Percentiles rank a stretch among this genome's conserved stretches.
Conservation (phyloP, 2,329 filamentous ascomycete genomes). For the Trichoderma afroharzianum region DNA sequence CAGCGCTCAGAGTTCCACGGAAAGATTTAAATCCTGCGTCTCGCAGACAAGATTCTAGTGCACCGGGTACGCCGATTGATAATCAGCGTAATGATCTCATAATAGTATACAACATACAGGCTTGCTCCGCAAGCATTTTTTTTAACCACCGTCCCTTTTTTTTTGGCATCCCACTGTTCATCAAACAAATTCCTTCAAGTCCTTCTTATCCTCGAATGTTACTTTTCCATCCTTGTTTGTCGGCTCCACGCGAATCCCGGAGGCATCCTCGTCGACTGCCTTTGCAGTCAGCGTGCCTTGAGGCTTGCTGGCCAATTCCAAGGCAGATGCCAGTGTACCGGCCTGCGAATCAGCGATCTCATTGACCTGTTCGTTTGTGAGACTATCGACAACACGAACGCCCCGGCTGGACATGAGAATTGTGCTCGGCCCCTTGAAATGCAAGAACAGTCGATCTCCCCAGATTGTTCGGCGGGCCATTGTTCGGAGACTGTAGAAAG, state of each 20-base stretch:
- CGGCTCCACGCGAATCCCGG: constrained; percentile 53
- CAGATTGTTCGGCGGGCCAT: constrained; percentile 79
- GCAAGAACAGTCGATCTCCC: constrained; percentile 89
- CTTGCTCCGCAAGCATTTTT: constrained; percentile 1
- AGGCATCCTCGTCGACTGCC: constrained; percentile 29
- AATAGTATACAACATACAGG: constrained; percentile 12
- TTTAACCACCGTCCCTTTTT: neutral
- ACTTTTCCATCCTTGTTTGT: constrained; percentile 62
- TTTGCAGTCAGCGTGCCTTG: constrained; percentile 13
- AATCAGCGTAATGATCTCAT: neutral
- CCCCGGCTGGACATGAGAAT: constrained; percentile 87
- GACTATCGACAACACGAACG: constrained; percentile 69
- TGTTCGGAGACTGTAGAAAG: constrained; percentile 68
- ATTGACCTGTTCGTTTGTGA: constrained; percentile 76
- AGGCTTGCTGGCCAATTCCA: constrained; percentile 44
- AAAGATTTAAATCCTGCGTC: neutral
- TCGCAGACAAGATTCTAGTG: neutral
- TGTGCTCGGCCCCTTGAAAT: constrained; percentile 82
- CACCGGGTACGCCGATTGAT: neutral
- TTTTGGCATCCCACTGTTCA: constrained; percentile 22
- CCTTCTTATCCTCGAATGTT: constrained; percentile 58
- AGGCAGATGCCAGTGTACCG: constrained; percentile 61
- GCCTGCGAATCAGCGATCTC: constrained; percentile 83
- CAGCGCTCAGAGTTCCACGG: too few species aligned
- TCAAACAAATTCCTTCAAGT: constrained; percentile 53